Evolutionary conservation across 495 filamentous ascomycete genomes (phyloP).

Genomic region (Collariella sp.): DNA sequence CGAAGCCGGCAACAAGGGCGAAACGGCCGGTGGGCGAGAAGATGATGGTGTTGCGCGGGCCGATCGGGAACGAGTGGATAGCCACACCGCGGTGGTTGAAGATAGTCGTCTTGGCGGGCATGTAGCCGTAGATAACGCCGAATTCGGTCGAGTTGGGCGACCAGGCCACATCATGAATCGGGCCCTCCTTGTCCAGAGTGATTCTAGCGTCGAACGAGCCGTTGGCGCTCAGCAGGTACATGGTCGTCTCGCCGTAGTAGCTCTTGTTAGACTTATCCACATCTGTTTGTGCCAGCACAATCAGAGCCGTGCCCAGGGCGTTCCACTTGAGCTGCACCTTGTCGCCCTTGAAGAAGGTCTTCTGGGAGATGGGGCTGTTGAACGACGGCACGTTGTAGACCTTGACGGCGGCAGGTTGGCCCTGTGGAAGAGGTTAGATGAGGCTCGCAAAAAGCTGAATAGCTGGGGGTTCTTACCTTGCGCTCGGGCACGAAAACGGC

Average conservation of each 20-base stretch:
- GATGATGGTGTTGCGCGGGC: slow-evolving; percentile 84
- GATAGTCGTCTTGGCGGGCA: slow-evolving; percentile 94
- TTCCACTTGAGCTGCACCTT: slow-evolving; percentile 99
- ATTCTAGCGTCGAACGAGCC: slow-evolving; percentile 89
- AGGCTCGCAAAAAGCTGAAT: neutral
- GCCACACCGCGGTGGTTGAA: slow-evolving; percentile 81
- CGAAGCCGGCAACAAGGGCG: slow-evolving; percentile 89
- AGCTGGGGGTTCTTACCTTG: slow-evolving; percentile 51
- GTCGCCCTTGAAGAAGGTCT: slow-evolving; percentile 98
- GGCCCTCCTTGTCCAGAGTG: slow-evolving; percentile 91
- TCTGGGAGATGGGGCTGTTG: slow-evolving; percentile 72
- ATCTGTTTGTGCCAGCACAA: slow-evolving; percentile 95
- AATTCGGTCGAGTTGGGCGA: slow-evolving; percentile 95
- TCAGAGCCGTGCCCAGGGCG: slow-evolving; percentile 73
- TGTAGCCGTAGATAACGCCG: slow-evolving; percentile 93
- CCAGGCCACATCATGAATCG: slow-evolving; percentile 98
- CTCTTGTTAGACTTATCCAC: slow-evolving; percentile 97
- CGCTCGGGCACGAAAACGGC: slow-evolving; percentile 91
- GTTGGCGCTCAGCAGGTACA: slow-evolving; percentile 88
- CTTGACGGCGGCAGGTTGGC: slow-evolving; percentile 85
- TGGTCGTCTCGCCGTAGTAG: slow-evolving; percentile 97
- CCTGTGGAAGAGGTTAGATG: slow-evolving; percentile 40
- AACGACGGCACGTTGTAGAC: slow-evolving; percentile 90
- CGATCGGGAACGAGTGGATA: slow-evolving; percentile 72
- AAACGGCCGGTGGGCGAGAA: slow-evolving; percentile 94